phyloP scores from a whole-genome alignment of 2,329 filamentous ascomycete species.

The Neurospora sp. region DNA sequence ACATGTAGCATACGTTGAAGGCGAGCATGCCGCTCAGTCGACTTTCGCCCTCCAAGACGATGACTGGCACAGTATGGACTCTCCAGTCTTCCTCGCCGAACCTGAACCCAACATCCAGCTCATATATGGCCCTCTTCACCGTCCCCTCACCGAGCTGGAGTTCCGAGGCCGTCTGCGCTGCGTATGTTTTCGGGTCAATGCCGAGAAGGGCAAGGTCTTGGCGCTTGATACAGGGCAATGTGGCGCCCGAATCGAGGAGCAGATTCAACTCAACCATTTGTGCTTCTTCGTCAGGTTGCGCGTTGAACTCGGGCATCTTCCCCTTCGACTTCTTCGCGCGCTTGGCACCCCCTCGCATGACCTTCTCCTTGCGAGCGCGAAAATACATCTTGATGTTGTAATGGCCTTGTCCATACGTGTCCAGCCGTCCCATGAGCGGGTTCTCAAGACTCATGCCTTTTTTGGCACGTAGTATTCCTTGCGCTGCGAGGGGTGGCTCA shows the following conservation, averaged over 20 bases:
- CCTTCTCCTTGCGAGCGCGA: constrained; percentile 13
- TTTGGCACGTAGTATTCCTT: constrained; percentile 20
- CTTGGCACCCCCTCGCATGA: not conserved
- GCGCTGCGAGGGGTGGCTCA: constrained; percentile 30
- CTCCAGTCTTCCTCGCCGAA: constrained; percentile 6
- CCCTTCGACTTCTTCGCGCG: not conserved
- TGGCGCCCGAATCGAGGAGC: constrained; percentile 34
- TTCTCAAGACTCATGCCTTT: constrained; percentile 22
- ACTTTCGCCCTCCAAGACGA: constrained; percentile 12
- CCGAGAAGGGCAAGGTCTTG: constrained; percentile 26
- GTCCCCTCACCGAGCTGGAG: constrained; percentile 13
- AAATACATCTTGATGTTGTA: constrained; percentile 23
- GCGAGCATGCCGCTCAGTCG: constrained; percentile 34
- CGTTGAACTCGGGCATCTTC: constrained; percentile 11
- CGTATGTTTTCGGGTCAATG: constrained; percentile 25
- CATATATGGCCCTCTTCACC: constrained; percentile 5
- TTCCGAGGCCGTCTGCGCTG: constrained; percentile 24
- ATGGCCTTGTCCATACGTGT: constrained; percentile 22
- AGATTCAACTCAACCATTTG: not conserved
- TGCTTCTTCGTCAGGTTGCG: constrained; percentile 2
- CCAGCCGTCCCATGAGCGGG: constrained; percentile 9
- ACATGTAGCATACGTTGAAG: constrained; percentile 32
- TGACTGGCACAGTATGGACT: constrained; percentile 21
- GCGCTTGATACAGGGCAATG: constrained; percentile 27
- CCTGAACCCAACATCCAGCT: constrained; percentile 13